These are phyloP conservation scores for Metschnikowia kunwiensis DNA, from an alignment of 805 yeast species.

Conservation along the genomic window DNA sequence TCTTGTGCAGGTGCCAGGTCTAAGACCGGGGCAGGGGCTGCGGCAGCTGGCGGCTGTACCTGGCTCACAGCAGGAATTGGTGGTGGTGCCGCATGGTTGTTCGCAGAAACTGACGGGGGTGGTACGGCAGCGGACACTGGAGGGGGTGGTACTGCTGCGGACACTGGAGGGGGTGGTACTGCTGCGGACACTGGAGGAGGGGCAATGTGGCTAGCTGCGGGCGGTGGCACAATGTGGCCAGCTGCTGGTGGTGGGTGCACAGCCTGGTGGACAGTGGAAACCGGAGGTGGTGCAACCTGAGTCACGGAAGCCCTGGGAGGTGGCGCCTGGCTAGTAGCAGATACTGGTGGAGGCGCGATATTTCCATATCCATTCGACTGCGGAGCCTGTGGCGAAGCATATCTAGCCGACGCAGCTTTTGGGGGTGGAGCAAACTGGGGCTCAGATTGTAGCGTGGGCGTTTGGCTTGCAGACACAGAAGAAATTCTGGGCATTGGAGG, in stretches of 20 bases:
- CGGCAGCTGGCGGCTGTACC: no score
- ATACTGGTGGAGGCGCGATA: conserved; percentile 19
- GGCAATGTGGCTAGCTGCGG: no score
- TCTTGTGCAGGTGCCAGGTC: no score
- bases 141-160: conserved; percentile 17
- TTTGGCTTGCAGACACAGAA: conserved; percentile 4
- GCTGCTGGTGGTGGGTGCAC: no score
- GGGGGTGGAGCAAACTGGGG: conserved; percentile 9
- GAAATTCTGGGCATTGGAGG: conserved; percentile 8
- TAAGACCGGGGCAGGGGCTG: no score
- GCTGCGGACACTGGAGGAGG: conserved; percentile 29
- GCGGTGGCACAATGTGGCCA: conserved; percentile 8
- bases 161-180: conserved; percentile 6
- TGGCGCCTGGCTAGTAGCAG: no score
- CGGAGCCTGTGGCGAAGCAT: conserved; percentile 6
- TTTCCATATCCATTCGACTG: conserved; percentile 7
- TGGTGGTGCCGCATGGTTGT: no score
- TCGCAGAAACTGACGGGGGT: conserved; percentile 12
- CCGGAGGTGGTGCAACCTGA: conserved; percentile 13
- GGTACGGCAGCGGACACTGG: conserved; percentile 16
- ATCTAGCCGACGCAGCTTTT: conserved; percentile 2
- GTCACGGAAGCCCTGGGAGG: not conserved
- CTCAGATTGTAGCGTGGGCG: conserved; percentile 2
- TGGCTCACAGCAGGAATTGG: no score
- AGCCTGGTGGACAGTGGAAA: not conserved